Evolutionary conservation across 2,329 filamentous ascomycete species (phyloP), one percentile per base, ranked within the genome.

Genomic region (Sclerotinia minor): DNA sequence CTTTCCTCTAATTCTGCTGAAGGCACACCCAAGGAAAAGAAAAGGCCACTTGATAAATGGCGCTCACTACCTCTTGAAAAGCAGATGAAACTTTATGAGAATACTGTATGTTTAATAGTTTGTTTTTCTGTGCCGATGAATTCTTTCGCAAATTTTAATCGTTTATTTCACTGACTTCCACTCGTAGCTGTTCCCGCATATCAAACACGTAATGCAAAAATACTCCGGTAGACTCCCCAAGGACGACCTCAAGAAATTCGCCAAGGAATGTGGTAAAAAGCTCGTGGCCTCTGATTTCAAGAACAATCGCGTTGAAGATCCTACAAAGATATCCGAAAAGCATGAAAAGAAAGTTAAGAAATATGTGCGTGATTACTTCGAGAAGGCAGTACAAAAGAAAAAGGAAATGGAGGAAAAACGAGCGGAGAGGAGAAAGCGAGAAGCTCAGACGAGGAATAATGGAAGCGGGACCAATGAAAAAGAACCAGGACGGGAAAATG

Each of bases 61-160:
- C 84, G 87, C 67, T 84, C 83, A 69, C 78, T 89, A 44, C 83
- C 89, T 1, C 78, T 88, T 72, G 94, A 97, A 72, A 97, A 97
- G 80, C 92, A 95, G 79, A 96, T 93, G 86, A 97, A 92, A 81
- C 84, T 97, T 2, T 98, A 97, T 75, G 94, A 97, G 78, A 94
- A 94, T 76, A 96, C 93, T 64, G 92, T 96, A 83, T 78, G 91
- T 82, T 38, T 8, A 65, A n/a, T 5, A 29, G 15, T 45, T 29
- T 38, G 41, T 38, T 49, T 32, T 3, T 32, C 6, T 58, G 19
- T 21, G 11, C 8, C 35, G 1, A 21, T 21, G 3, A 15, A 5
- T 24, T 5, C 13, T 3, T n/a, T 3, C n/a, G 63, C 21, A 8
- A 53, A 11, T 58, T 5, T 17, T 5, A 3, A 13, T 17, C 15